Percentiles rank a stretch among this genome's conserved stretches.
Conservation (phyloP, 768 basidiomycete species). For the Cystofilobasidium bisporidii region DNA sequence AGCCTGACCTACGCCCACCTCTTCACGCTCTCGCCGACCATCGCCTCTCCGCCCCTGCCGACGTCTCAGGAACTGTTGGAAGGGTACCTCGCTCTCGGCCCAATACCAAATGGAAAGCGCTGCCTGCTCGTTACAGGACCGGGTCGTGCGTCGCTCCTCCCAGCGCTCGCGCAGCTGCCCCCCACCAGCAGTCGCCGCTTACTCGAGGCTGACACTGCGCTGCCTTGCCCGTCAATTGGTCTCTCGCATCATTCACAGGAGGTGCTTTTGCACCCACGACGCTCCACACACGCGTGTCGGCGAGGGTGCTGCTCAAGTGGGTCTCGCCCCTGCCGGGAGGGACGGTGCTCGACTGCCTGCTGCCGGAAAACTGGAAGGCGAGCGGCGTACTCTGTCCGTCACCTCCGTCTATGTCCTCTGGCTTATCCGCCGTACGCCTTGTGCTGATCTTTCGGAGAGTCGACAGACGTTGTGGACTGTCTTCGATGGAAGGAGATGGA, state of each 20-base stretch:
- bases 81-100: not conserved
- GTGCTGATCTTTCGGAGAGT: not conserved
- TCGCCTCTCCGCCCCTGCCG: not conserved
- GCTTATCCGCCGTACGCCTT: not conserved
- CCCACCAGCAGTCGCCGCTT: not conserved
- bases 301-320: not conserved
- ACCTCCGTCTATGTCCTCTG: not conserved
- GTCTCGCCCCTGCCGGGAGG: not conserved
- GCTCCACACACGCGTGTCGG: not conserved
- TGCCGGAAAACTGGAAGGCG: not conserved
- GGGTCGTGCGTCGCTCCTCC: not conserved
- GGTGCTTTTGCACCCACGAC: not conserved
- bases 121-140: not conserved
- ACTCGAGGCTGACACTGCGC: no score
- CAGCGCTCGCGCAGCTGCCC: not conserved
- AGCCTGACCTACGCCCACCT: not conserved
- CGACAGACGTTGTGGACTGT: not conserved
- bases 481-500: not conserved
- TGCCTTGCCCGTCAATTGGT: no score
- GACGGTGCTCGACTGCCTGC: conserved; percentile 3
- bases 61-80: not conserved
- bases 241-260: no score
- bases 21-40: not conserved
- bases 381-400: not conserved
- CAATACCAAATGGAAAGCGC: not conserved